A percentile compares a stretch with the other conserved stretches of the same genome.
These are phyloP conservation scores for Ogataea thermomethanolica DNA, from an alignment of 805 yeast species.

Conservation along the genomic window DNA sequence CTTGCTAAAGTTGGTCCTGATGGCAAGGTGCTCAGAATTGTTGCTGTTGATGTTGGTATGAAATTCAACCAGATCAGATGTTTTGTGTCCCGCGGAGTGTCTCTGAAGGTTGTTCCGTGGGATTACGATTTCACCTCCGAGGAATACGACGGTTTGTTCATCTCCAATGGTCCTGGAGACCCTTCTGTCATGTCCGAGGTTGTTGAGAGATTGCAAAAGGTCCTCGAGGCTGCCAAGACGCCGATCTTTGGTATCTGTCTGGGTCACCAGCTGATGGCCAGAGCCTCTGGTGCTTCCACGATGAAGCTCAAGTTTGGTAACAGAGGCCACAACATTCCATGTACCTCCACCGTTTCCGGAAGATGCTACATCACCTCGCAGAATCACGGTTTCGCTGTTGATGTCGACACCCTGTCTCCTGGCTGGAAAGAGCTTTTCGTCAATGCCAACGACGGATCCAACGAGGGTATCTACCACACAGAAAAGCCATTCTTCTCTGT, in stretches of 20 bases:
- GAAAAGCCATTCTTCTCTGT: conserved; percentile 91
- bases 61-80: conserved; percentile 97
- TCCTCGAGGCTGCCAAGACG: conserved; percentile 62
- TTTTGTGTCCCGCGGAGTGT: conserved; percentile 93
- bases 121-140: conserved; percentile 79
- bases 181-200: conserved; percentile 80
- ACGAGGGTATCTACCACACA: conserved; percentile 95
- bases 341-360: conserved; percentile 79
- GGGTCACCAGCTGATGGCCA: conserved; percentile 94
- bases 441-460: conserved; percentile 94
- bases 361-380: conserved; percentile 98
- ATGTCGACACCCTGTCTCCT: conserved; percentile 61
- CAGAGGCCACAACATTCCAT: conserved; percentile 98
- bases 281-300: conserved; percentile 94
- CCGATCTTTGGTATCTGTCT: conserved; percentile 98
- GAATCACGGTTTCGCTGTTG: conserved; percentile 98
- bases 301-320: conserved; percentile 93
- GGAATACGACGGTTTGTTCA: conserved; percentile 89
- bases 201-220: conserved; percentile 55
- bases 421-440: conserved; percentile 96
- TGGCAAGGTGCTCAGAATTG: conserved; percentile 76
- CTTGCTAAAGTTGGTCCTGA: conserved; percentile 53
- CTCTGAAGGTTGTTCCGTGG: conserved; percentile 94
- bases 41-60: conserved; percentile 97
- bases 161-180: conserved; percentile 99